Base-by-base conservation (phyloP, 2,329 filamentous ascomycete genomes). In the Cercospora zeae-maydis region DNA sequence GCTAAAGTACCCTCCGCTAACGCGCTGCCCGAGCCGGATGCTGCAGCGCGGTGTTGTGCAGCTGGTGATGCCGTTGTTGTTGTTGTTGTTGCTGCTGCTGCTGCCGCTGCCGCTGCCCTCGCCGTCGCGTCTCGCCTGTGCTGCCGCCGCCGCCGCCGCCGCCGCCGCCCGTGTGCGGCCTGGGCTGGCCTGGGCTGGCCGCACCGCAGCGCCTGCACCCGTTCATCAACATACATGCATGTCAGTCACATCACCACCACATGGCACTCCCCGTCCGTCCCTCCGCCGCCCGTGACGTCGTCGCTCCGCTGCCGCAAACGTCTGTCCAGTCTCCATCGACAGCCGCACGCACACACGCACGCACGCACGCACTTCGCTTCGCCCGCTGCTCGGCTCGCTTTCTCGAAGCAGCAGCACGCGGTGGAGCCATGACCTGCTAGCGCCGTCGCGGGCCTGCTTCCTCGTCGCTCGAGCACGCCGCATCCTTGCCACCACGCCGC, bases 341-440 rank as follows among this genome's bases (percentile, higher is more conserved):
- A 21, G 34, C 34, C 24, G 24, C 24, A n/a, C n/a, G n/a, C n/a
- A n/a, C n/a, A n/a, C n/a, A n/a, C n/a, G n/a, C n/a, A n/a, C n/a
- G n/a, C n/a, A n/a, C n/a, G n/a, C n/a, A n/a, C 24, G 53, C 53
- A 14, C 57, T 27, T 59, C 57, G 57, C 57, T 59, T 59, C 57
- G 57, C 42, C n/a, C 30, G 24, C 24, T 57, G 54, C 56, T 59
- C 57, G 57, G 57, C 34, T 37, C 57, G 49, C 31, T 19, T 59
- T 59, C 57, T 45, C 45, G 42, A 59, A 59, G 27, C n/a, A 59
- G 27, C n/a, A 59, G 11, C 54, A n/a, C 19, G 19, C 45, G 49
- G 57, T 59, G 57, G 57, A 52, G 57, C 57, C 45, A 24, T 21
- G 30, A n/a, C 30, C 56, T 31, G n/a, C 24, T 45, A 39, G 39